Evolutionary conservation across 768 basidiomycete genomes (phyloP), one percentile per base, ranked within the genome.

Genomic region (Mycena crocata): DNA sequence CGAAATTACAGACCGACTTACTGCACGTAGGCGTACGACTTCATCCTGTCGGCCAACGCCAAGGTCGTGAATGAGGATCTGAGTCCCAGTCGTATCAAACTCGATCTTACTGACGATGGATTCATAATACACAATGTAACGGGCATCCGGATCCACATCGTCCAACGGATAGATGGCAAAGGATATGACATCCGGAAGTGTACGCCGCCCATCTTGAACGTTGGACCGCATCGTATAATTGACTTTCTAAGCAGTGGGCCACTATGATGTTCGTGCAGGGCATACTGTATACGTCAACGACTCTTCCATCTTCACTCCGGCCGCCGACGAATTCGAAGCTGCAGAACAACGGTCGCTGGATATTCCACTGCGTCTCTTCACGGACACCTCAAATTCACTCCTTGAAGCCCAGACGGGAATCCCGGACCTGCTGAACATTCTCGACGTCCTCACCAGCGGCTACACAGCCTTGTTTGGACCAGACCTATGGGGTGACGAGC

Each of bases 141-240:
- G 2, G 95, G 95, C 8, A 85, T 98, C 50, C 87, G 93, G 39
- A 85, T 90, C 2, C 90, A 89, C 66, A 90, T 96, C 23, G 89
- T 52, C 12, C 32, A 52, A 23, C 34, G 51, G 34, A 8, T 95
- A 57, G 95, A 96, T 71, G 90, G 91, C 15, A 90, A 84, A 70
- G 95, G 95, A 10, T 97, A 95, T 71, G 93, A 97, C 71, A 85
- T 98, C 57, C 86, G 91, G 35, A 93, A 89, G 81, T 80, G 96
- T 96, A 71, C 73, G 91, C 77, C 24, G 5, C 17, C 24, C 31
- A 23, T 39, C 44, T 50, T 62, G 12, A 39, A n/a, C n/a, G n/a
- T n/a, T n/a, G n/a, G n/a, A n/a, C n/a, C n/a, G n/a, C 15, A 13
- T 35, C 52, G 28, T 30, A 44, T 15, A 7, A 35, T 24, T 59